Evolutionary conservation across 164 flowering plant species (phyloP).

Genomic region (Tinospora cordifolia): DNA sequence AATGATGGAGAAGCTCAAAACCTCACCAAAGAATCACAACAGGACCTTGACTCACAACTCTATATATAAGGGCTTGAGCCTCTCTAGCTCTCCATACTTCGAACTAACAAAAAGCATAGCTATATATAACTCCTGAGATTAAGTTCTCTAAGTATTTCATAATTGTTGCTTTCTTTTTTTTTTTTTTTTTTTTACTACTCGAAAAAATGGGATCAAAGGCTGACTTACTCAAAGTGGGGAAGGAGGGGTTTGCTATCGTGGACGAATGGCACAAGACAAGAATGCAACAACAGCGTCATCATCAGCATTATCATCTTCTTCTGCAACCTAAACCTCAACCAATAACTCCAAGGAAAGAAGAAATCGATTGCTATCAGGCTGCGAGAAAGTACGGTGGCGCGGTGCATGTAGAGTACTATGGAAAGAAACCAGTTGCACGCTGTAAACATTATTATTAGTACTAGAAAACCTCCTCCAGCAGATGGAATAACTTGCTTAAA

Average conservation of each 20-base stretch:
- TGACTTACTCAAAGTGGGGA: constrained; percentile 12
- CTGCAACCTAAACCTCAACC: neutral
- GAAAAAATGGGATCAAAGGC: constrained; percentile 14
- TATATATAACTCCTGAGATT: neutral
- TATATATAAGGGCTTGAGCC: neutral
- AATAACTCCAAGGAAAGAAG: constrained; percentile 1
- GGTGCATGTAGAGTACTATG: constrained; percentile 5
- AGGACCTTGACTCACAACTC: neutral
- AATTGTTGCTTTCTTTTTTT: neutral
- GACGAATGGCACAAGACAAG: constrained; percentile 1
- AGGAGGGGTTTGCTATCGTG: constrained; percentile 11
- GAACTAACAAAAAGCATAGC: neutral
- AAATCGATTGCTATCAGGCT: constrained; percentile 13
- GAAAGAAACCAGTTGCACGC: neutral
- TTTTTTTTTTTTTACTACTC: too few relatives aligned
- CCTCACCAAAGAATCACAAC: neutral
- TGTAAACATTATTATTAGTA: neutral
- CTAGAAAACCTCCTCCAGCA: neutral
- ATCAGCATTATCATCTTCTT: neutral
- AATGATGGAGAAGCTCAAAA: neutral
- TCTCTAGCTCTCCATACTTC: neutral
- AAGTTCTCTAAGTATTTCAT: too few relatives aligned
- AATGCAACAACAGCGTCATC: neutral
- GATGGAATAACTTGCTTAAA: too few relatives aligned
- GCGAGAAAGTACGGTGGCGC: constrained; percentile 12